These are phyloP conservation scores for Conticribra weissflogii DNA, from an alignment of 108 stramenopile genomes.

Conservation along the genomic window DNA sequence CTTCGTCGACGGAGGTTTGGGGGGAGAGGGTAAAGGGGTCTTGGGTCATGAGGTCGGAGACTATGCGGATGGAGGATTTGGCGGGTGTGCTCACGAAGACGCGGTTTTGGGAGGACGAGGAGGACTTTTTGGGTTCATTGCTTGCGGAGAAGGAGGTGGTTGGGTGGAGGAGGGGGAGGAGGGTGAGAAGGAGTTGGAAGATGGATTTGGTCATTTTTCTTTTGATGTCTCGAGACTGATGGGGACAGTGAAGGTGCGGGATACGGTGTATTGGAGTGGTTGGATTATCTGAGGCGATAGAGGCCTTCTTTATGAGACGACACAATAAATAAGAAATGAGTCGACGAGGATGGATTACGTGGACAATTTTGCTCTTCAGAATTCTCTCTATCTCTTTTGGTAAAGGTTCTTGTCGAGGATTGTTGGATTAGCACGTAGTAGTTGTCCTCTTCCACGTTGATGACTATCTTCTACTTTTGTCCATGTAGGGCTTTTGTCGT, in stretches of 20 bases:
- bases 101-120: constrained; percentile 19
- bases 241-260: neutral
- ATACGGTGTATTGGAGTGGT: neutral
- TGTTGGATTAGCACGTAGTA: no score
- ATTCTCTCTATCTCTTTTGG: no score
- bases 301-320: no score
- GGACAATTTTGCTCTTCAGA: no score
- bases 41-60: constrained; percentile 49
- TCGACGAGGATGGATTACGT: no score
- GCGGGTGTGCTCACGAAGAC: constrained; percentile 44
- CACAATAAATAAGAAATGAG: no score
- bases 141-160: constrained; percentile 3
- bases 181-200: neutral
- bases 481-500: no score
- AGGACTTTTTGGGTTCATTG: neutral
- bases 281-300: no score
- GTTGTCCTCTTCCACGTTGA: no score
- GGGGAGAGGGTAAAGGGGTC: constrained; percentile 39
- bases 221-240: neutral
- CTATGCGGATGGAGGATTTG: constrained; percentile 30
- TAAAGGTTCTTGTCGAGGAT: no score
- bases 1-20: constrained; percentile 44
- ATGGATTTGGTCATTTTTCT: neutral
- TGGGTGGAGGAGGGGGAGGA: constrained; percentile 10
- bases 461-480: no score